phyloP scores from a whole-genome alignment of 495 filamentous ascomycete species.

The Elaphomyces granulatus region DNA sequence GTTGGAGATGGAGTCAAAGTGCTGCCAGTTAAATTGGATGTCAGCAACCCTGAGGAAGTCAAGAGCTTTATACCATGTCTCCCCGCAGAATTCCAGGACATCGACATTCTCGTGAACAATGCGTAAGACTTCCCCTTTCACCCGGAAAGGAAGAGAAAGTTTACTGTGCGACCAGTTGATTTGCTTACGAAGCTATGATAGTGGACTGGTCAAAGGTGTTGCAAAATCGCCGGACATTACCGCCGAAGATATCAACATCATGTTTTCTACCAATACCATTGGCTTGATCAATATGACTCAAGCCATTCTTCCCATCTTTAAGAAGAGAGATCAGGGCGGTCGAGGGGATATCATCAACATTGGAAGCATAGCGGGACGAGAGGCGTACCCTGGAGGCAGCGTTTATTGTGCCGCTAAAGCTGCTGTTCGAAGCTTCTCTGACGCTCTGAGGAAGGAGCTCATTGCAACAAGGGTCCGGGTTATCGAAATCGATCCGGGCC shows the following conservation, averaged over 20 bases:
- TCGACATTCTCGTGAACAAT: slow-evolving; percentile 93
- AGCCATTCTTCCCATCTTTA: slow-evolving; percentile 72
- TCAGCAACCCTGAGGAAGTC: slow-evolving; percentile 67
- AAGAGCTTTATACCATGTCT: slow-evolving; percentile 55
- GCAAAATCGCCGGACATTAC: slow-evolving; percentile 74
- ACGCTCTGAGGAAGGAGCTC: slow-evolving; percentile 76
- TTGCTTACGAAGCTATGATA: slow-evolving; percentile 14
- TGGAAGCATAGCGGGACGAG: slow-evolving; percentile 85
- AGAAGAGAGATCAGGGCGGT: slow-evolving; percentile 63
- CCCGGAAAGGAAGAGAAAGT: background rate
- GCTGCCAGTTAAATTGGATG: slow-evolving; percentile 69
- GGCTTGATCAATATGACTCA: slow-evolving; percentile 97
- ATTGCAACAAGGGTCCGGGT: slow-evolving; percentile 75
- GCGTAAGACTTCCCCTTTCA: slow-evolving; percentile 46
- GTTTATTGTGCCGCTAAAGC: slow-evolving; percentile 98
- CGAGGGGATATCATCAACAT: slow-evolving; percentile 94
- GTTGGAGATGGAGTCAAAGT: slow-evolving; percentile 72
- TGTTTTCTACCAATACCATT: slow-evolving; percentile 88
- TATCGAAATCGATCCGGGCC: slow-evolving; percentile 88
- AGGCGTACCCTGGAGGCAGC: slow-evolving; percentile 75
- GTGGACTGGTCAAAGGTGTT: slow-evolving; percentile 76
- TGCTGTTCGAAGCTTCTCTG: slow-evolving; percentile 79
- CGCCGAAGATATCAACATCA: slow-evolving; percentile 68
- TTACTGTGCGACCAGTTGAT: background rate
- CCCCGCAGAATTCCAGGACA: slow-evolving; percentile 70